Conservation (phyloP, 306 rosid genomes). For the Carpinus fangiana region DNA sequence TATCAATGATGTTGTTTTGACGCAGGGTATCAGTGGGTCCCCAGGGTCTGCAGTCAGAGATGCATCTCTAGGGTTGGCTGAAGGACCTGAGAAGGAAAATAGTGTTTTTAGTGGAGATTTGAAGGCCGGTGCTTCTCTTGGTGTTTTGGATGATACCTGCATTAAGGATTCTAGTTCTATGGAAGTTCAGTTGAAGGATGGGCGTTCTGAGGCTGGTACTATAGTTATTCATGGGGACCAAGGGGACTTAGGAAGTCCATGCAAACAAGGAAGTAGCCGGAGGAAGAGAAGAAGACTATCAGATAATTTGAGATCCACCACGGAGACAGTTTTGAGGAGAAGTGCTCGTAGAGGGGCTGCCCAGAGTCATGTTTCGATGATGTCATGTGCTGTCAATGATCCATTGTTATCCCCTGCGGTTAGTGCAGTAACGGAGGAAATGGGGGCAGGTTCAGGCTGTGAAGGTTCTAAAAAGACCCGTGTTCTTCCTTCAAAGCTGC, state of each 20-base stretch:
- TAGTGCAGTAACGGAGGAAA: conserved; percentile 66
- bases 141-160: conserved; percentile 32
- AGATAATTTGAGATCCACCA: conserved; percentile 36
- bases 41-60: conserved; percentile 23
- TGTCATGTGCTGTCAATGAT: conserved; percentile 40
- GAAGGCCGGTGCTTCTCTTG: conserved; percentile 29
- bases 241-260: conserved; percentile 46
- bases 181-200: conserved; percentile 47
- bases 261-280: conserved; percentile 40
- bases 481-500: conserved; percentile 47
- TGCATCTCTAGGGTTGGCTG: conserved; percentile 33
- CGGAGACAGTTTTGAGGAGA: conserved; percentile 81
- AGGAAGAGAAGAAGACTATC: conserved; percentile 66
- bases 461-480: conserved; percentile 48
- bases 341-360: conserved; percentile 84
- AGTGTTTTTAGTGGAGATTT: conserved; percentile 33
- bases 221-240: conserved; percentile 36
- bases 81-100: conserved; percentile 34
- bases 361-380: conserved; percentile 33
- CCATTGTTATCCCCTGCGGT: conserved; percentile 45
- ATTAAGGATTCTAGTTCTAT: conserved; percentile 31
- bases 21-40: conserved; percentile 23
- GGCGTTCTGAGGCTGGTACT: conserved; percentile 48
- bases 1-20: conserved; percentile 23
- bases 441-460: conserved; percentile 33